Evolutionary conservation across 768 basidiomycete genomes (phyloP), one percentile per base, ranked within the genome.

Genomic region (Boletus barrowsii): DNA sequence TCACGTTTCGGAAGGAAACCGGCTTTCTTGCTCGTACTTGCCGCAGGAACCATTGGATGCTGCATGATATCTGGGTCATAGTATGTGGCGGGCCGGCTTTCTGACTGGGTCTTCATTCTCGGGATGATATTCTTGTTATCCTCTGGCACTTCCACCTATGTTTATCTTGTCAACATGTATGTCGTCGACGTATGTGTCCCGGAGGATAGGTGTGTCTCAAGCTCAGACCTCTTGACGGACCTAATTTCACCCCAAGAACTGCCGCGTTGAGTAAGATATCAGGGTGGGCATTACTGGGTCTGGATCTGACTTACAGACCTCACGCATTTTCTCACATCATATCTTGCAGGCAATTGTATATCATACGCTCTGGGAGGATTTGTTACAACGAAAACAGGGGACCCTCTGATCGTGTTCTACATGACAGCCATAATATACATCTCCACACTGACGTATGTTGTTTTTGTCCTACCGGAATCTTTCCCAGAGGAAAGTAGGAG

Each of bases 221-320:
- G 8, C 3, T 35, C 8, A 11, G 17, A 6, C 17, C 40, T 18
- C 11, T 33, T 44, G 4, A 47, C 10, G 20, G 4, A 10, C 44
- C 57, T 65, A n/a, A 69, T 37, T 13, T 1, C 18, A 29, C 39
- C 26, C 29, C 17, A 47, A 72, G 72, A 47, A 68, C 68, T 24
- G 35, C 64, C 5, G 39, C 61, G 11, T 45, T 72, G 37, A 71
- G 64, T n/a, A 59, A 52, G 26, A 48, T 68, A 8, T 39, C 54
- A 5, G 71, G 71, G 13, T 72, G 72, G 71, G 20, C 55, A 11
- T 33, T 42, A 3, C 39, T 72, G 32, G 71, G 72, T 68, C 29
- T 17, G 42, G 14, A 46, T 53, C 33, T 41, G 15, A 20, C 18
- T 53, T 22, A 11, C 13, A 32, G 15, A 18, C 29, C 24, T 22